Evolutionary conservation across 2,329 filamentous ascomycete species (phyloP).

Genomic region (Calonectria montana): DNA sequence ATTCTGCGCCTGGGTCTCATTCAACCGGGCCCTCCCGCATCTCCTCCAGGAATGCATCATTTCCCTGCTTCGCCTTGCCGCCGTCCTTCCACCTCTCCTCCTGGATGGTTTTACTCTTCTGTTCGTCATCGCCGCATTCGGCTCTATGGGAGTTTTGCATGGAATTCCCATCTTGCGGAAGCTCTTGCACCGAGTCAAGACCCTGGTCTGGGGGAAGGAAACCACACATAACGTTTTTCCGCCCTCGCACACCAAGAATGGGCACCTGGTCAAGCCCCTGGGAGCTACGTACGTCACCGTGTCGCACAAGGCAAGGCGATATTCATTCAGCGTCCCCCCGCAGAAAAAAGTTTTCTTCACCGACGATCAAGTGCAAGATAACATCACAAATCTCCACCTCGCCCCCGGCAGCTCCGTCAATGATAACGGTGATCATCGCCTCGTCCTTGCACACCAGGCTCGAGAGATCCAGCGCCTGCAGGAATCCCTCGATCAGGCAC

Average conservation of each 20-base stretch:
- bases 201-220: not conserved
- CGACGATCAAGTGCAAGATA: not conserved
- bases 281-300: not conserved
- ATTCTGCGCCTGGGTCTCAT: not conserved
- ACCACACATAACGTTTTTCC: not conserved
- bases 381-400: not conserved
- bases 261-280: not conserved
- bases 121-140: slow-evolving; percentile 1
- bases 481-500: not conserved
- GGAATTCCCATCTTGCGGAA: not conserved
- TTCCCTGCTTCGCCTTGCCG: not conserved
- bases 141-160: not conserved
- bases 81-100: not conserved
- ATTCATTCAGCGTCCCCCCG: not conserved
- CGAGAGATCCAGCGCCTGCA: not conserved
- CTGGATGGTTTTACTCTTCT: not conserved
- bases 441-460: not conserved
- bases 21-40: not conserved
- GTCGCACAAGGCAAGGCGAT: not conserved
- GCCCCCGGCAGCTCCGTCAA: not conserved
- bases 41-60: not conserved
- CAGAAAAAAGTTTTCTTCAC: not conserved
- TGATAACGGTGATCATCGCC: not conserved
- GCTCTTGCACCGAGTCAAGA: not conserved
- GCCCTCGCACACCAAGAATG: not conserved